phyloP scores from a whole-genome alignment of 2,329 filamentous ascomycete genomes.

The Macrophomina pseudophaseolina region DNA sequence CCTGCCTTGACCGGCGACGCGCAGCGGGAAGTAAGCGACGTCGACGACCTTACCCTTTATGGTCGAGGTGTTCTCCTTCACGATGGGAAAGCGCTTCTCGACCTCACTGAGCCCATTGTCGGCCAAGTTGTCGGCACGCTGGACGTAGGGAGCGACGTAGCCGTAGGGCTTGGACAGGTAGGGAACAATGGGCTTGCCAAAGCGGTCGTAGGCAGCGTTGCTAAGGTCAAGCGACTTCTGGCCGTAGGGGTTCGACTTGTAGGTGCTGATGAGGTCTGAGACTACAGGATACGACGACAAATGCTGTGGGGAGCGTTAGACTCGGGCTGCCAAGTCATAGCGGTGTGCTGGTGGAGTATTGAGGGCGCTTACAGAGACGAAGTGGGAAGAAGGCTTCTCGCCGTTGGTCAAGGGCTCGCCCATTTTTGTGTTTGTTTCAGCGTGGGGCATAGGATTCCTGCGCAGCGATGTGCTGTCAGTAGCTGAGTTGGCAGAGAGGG shows the following conservation, averaged over 20 bases:
- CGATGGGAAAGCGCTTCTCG: slow-evolving; percentile 47
- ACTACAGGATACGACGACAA: slow-evolving; percentile 83
- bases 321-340: slow-evolving; percentile 21
- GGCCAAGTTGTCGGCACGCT: slow-evolving; percentile 70
- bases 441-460: slow-evolving; percentile 26
- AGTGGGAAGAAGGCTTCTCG: slow-evolving; percentile 46
- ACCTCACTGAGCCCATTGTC: slow-evolving; percentile 44
- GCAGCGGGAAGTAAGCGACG: slow-evolving; percentile 39
- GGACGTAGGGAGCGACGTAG: slow-evolving; percentile 83
- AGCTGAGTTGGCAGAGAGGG: slow-evolving; percentile 1
- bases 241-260: slow-evolving; percentile 82
- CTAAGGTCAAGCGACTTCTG: slow-evolving; percentile 80
- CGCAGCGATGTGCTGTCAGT: slow-evolving; percentile 7
- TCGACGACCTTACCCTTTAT: slow-evolving; percentile 39
- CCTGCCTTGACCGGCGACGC: slow-evolving; percentile 36
- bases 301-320: slow-evolving; percentile 62
- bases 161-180: slow-evolving; percentile 79
- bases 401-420: slow-evolving; percentile 46
- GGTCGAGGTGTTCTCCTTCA: slow-evolving; percentile 56
- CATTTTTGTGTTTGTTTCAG: slow-evolving; percentile 38
- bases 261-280: slow-evolving; percentile 74
- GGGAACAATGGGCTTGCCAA: slow-evolving; percentile 78
- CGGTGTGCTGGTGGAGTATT: not conserved
- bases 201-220: slow-evolving; percentile 74
- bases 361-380: slow-evolving; percentile 43